phyloP scores from a whole-genome alignment of 208 protist genomes.

The Endotrypanum monterogeii region DNA sequence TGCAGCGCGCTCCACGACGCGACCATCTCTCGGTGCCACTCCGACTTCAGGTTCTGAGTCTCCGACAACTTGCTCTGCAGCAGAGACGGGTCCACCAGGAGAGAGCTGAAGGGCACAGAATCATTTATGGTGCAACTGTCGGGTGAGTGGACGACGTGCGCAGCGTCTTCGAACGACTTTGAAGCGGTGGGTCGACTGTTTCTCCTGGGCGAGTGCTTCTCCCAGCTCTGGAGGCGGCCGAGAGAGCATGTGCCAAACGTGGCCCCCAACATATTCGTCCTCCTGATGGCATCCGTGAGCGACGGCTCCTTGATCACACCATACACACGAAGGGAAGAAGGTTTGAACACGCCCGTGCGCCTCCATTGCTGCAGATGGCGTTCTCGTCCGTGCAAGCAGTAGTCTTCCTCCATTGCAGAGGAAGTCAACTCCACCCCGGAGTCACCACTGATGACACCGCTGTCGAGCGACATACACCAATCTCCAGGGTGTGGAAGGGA shows the following conservation, averaged over 20 bases:
- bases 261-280: conserved; percentile 36
- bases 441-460: conserved; percentile 8
- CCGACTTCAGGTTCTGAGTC: conserved; percentile 1
- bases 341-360: conserved; percentile 33
- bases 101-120: conserved; percentile 17
- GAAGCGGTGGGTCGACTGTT: not conserved
- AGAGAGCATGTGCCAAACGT: conserved; percentile 44
- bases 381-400: conserved; percentile 37
- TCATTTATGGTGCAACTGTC: not conserved
- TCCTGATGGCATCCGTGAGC: conserved; percentile 40
- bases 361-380: conserved; percentile 45
- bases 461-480: conserved; percentile 28
- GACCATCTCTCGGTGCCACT: conserved; percentile 17
- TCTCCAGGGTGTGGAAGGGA: not conserved
- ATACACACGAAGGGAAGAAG: conserved; percentile 47
- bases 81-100: conserved; percentile 22
- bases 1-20: conserved; percentile 37
- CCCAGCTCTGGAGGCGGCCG: conserved; percentile 1
- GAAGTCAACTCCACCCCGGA: conserved; percentile 2
- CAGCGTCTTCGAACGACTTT: not conserved
- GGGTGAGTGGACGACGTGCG: not conserved
- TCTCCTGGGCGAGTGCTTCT: not conserved
- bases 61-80: not conserved
- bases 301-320: conserved; percentile 41
- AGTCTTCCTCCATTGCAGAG: conserved; percentile 45